These are phyloP conservation scores for Albatrellus ellisii DNA, from an alignment of 768 basidiomycete species.

Conservation along the genomic window DNA sequence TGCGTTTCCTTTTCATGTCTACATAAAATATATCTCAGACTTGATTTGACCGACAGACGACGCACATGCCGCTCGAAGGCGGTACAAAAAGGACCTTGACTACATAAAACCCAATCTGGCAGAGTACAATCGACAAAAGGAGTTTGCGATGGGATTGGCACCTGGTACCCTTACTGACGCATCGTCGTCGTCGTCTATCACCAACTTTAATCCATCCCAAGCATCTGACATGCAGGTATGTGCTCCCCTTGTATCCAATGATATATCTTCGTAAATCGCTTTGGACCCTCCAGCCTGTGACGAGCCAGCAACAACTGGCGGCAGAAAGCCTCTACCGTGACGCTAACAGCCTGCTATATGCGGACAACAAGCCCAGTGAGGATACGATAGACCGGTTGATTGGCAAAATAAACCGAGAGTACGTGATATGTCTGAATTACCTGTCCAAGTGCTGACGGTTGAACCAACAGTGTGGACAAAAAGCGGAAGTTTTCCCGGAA, in stretches of 20 bases:
- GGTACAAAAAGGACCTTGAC: constrained; percentile 90
- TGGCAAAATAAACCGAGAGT: constrained; percentile 89
- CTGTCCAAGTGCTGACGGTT: constrained; percentile 5
- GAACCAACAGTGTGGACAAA: constrained; percentile 60
- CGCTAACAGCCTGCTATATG: constrained; percentile 85
- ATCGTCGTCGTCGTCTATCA: constrained; percentile 24
- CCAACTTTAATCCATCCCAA: constrained; percentile 39
- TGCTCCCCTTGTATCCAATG: background rate
- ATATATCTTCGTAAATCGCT: background rate
- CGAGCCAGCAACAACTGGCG: constrained; percentile 52
- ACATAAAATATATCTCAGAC: constrained; percentile 2
- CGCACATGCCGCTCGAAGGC: constrained; percentile 73
- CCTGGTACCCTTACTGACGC: constrained; percentile 48
- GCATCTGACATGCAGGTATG: constrained; percentile 28
- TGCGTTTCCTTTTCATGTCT: constrained; percentile 24
- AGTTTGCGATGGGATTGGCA: constrained; percentile 61
- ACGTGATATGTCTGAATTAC: constrained; percentile 22
- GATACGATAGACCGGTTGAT: constrained; percentile 92
- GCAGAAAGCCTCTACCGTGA: constrained; percentile 84
- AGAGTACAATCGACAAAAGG: constrained; percentile 84
- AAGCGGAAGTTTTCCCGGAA: constrained; percentile 85
- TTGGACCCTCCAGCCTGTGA: constrained; percentile 27
- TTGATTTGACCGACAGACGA: constrained; percentile 43
- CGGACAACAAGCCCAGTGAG: constrained; percentile 89
- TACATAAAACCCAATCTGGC: constrained; percentile 78